These are phyloP conservation scores for Furcasterigmium furcatum DNA, from an alignment of 2,329 filamentous ascomycete genomes.

Conservation along the genomic window DNA sequence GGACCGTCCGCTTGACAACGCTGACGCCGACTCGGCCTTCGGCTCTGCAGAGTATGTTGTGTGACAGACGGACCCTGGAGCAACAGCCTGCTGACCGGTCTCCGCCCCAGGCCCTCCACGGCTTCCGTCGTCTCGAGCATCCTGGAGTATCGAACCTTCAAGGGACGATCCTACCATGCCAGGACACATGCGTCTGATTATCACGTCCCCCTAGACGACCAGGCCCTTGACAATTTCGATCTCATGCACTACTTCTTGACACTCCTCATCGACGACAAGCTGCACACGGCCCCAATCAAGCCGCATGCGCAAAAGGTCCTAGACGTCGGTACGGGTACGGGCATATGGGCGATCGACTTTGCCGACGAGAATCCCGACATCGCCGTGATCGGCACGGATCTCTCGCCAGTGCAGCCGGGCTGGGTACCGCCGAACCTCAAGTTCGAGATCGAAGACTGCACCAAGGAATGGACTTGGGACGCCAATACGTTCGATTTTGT, in stretches of 20 bases:
- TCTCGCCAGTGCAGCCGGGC: conserved; percentile 7
- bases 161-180: conserved; percentile 26
- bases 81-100: neutral
- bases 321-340: conserved; percentile 1
- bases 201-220: conserved; percentile 26
- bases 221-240: conserved; percentile 25
- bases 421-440: conserved; percentile 16
- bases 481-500: conserved; percentile 56
- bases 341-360: conserved; percentile 6
- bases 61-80: conserved; percentile 2
- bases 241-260: conserved; percentile 11
- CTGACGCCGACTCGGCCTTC: too few relatives aligned
- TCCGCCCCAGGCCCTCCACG: too few relatives aligned
- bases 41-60: too few relatives aligned
- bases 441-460: conserved; percentile 43
- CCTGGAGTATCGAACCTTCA: conserved; percentile 22
- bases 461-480: conserved; percentile 45
- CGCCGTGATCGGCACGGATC: conserved; percentile 3
- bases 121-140: conserved; percentile 26
- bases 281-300: neutral
- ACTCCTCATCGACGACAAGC: neutral
- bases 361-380: conserved; percentile 8
- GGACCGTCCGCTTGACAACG: too few relatives aligned
- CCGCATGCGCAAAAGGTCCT: neutral
- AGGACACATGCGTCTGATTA: conserved; percentile 21